Conservation (phyloP, 2,329 filamentous ascomycete genomes). For the Akanthomyces lecanii region DNA sequence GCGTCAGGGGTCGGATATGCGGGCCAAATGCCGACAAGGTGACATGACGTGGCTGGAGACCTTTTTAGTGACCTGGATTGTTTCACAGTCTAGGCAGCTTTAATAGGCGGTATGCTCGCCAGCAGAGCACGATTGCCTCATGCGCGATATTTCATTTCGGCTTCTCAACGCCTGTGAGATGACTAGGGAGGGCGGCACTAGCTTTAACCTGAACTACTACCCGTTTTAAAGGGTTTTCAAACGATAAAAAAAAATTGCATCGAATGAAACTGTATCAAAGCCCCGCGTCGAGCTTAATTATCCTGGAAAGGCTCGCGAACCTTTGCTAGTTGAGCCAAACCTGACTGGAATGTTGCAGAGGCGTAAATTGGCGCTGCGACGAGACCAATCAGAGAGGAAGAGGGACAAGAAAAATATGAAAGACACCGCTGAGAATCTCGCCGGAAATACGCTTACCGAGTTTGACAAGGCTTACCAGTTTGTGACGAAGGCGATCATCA, state of each 20-base stretch:
- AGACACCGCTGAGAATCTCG: background rate
- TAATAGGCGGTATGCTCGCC: background rate
- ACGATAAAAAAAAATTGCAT: background rate
- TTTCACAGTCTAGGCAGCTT: background rate
- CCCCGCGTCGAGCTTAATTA: background rate
- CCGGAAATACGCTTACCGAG: constrained; percentile 1
- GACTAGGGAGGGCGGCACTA: too few relatives aligned
- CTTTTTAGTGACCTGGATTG: background rate
- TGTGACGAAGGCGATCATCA: background rate
- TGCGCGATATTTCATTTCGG: background rate
- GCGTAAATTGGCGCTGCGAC: background rate
- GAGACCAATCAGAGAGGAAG: background rate
- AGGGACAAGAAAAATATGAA: background rate
- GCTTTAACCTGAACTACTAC: background rate
- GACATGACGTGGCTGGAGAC: constrained; percentile 7
- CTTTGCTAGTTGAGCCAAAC: background rate
- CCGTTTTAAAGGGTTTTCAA: background rate
- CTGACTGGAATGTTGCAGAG: constrained; percentile 1
- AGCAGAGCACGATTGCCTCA: background rate
- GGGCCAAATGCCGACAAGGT: constrained; percentile 6
- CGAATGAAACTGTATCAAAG: background rate
- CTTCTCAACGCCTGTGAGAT: background rate
- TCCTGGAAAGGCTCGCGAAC: background rate
- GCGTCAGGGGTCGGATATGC: background rate
- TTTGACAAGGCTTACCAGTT: background rate